Conservation (phyloP, 2,329 filamentous ascomycete species). For the Penicillium sp. region DNA sequence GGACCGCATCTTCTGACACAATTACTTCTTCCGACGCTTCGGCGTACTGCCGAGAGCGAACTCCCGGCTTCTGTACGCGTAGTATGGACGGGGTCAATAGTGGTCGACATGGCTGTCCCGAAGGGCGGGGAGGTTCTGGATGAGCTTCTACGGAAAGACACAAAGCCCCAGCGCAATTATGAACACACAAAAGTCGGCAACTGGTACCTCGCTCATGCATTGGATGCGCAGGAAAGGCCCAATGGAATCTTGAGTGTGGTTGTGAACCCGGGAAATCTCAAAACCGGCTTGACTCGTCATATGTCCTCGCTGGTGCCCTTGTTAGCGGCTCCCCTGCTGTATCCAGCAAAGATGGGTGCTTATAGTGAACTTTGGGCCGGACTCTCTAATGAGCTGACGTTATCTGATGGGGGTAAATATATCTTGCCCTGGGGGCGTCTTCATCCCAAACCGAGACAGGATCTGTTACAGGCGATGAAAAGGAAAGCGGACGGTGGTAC, state of each 20-base stretch:
- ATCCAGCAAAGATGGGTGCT: conserved; percentile 4
- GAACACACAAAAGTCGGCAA: conserved; percentile 11
- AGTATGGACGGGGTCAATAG: conserved; percentile 8
- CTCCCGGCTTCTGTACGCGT: conserved; percentile 5
- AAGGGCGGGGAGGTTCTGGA: neutral
- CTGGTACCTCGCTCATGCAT: conserved; percentile 8
- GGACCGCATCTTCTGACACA: conserved; percentile 40
- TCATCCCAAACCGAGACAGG: conserved; percentile 4
- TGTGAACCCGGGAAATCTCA: conserved; percentile 10
- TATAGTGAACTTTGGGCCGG: conserved; percentile 12
- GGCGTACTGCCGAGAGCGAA: neutral
- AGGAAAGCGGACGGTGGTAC: conserved; percentile 3
- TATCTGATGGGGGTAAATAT: conserved; percentile 8
- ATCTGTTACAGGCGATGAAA: conserved; percentile 8
- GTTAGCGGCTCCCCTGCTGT: conserved; percentile 2
- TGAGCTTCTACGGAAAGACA: neutral
- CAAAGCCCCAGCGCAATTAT: conserved; percentile 7
- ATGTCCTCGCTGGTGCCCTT: neutral
- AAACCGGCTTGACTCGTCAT: conserved; percentile 9
- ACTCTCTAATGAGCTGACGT: conserved; percentile 1
- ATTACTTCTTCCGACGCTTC: conserved; percentile 30
- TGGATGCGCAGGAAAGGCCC: neutral
- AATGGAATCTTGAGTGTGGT: conserved; percentile 9
- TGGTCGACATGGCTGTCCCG: conserved; percentile 6
- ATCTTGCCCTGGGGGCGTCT: conserved; percentile 10